Base-by-base conservation (phyloP, 169 alveolate species). In the Plasmodium gonderi region DNA sequence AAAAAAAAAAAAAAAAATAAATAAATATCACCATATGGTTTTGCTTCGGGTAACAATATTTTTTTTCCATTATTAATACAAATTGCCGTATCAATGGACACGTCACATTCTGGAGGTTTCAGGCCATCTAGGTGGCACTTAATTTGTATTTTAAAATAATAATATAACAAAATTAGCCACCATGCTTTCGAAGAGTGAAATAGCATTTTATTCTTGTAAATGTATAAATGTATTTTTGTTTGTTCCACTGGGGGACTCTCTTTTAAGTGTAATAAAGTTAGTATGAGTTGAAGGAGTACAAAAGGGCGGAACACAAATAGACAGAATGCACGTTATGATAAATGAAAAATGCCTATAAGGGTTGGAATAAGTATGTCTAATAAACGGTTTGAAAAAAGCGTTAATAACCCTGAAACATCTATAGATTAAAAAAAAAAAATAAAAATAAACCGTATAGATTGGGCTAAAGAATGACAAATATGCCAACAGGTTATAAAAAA, bases 31-130 rank as follows among this genome's bases (percentile, higher is more conserved):
- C 96, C 97, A 42, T 79, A 47, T 60, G 96, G 94, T 44, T 85
- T 80, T 36, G 97, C 96, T 23, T 79, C 79, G 36, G 97, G 97
- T 11, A 95, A 90, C 42, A 95, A 67, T 33, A 95, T 80, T 23
- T 90, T 95, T 82, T 91, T 95, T 2, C 95, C 95, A 76, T 92
- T 79, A 45, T 89, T 95, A 74, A 95, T 95, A 82, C 97, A 95
- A 72, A 95, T 92, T 4, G 97, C 92, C 29, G 97, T 91, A 64
- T 95, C 97, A 36, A 95, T 96, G 29, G 94, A 91, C 23, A 95
- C 90, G 38, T 95, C 97, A 45, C 97, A 95, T 23, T 91, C 94
- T 3, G 95, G 96, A 20, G 26, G 90, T 0, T 36, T 89, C 11
- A 81, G 65, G 44, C 74, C 69, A 36, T 68, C 74, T 36, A 51